phyloP scores from a whole-genome alignment of 2,329 filamentous ascomycete genomes.

The Knoxdaviesia proteae region DNA sequence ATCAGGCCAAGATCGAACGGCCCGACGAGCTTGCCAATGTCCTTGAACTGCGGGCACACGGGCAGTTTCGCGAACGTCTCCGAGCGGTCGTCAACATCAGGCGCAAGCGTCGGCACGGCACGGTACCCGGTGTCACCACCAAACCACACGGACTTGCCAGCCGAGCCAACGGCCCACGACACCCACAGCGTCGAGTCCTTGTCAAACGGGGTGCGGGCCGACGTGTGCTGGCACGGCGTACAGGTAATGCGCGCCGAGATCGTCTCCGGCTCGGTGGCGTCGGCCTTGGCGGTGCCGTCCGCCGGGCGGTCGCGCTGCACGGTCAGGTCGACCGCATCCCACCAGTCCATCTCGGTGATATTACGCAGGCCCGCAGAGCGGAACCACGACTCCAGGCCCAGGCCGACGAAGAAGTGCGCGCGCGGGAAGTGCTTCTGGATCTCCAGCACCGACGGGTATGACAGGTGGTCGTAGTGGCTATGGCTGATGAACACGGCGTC shows the following conservation, averaged over 20 bases:
- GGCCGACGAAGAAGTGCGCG: conserved; percentile 71
- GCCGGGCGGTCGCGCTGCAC: conserved; percentile 17
- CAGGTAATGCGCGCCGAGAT: conserved; percentile 58
- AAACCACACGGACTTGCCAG: conserved; percentile 66
- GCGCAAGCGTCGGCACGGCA: conserved; percentile 43
- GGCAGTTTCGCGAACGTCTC: conserved; percentile 46
- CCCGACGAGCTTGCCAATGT: conserved; percentile 61
- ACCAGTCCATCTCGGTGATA: conserved; percentile 87
- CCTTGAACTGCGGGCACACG: conserved; percentile 61
- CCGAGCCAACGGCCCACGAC: conserved; percentile 61
- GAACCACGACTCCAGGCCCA: conserved; percentile 76
- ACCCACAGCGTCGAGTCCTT: conserved; percentile 65
- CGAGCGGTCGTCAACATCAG: conserved; percentile 47
- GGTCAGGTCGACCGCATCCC: conserved; percentile 61
- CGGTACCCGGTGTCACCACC: conserved; percentile 84
- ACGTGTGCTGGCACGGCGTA: conserved; percentile 69
- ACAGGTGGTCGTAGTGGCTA: conserved; percentile 85
- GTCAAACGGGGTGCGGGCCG: conserved; percentile 47
- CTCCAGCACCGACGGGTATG: conserved; percentile 50
- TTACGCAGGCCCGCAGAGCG: conserved; percentile 44
- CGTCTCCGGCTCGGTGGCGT: conserved; percentile 14
- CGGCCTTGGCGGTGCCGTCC: conserved; percentile 8
- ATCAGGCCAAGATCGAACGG: conserved; percentile 85
- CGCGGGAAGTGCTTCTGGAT: conserved; percentile 51
- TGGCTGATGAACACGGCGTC: conserved; percentile 71